phyloP scores from a whole-genome alignment of 768 basidiomycete species.

The Psilocybe cubensis region DNA sequence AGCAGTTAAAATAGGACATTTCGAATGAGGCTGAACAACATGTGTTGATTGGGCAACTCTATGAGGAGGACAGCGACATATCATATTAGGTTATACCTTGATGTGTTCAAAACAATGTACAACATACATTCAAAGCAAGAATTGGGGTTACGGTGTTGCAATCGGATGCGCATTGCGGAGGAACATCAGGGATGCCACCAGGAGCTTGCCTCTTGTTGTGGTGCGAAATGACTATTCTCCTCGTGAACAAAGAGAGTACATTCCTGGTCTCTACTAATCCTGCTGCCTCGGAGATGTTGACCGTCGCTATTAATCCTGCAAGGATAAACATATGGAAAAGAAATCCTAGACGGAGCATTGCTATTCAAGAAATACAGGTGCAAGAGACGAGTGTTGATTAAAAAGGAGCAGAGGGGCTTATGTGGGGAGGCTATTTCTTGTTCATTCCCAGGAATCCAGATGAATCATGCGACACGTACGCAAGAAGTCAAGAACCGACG shows the following conservation, averaged over 20 bases:
- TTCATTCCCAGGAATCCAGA: neutral
- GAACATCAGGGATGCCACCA: constrained; percentile 21
- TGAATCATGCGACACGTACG: neutral
- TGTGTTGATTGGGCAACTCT: constrained; percentile 29
- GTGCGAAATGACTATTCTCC: neutral
- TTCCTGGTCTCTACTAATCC: neutral
- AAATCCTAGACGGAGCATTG: neutral
- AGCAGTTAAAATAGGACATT: constrained; percentile 42
- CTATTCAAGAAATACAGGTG: neutral
- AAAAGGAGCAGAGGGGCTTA: neutral
- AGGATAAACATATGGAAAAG: neutral
- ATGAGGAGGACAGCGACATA: neutral
- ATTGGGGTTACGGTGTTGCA: constrained; percentile 32
- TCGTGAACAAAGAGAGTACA: neutral
- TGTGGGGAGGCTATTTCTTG: neutral
- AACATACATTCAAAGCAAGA: neutral
- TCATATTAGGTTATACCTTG: neutral
- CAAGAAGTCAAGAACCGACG: neutral
- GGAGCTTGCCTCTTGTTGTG: constrained; percentile 26
- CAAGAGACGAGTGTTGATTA: neutral
- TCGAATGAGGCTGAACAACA: constrained; percentile 48
- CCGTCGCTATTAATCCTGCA: neutral
- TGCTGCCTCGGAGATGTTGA: neutral
- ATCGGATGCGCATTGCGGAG: constrained; percentile 32
- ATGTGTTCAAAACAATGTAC: neutral